A percentile compares a stretch with the other conserved stretches of the same genome.
These are phyloP conservation scores for Phytopythium kandeliae DNA, from an alignment of 352 stramenopile genomes.

Conservation along the genomic window DNA sequence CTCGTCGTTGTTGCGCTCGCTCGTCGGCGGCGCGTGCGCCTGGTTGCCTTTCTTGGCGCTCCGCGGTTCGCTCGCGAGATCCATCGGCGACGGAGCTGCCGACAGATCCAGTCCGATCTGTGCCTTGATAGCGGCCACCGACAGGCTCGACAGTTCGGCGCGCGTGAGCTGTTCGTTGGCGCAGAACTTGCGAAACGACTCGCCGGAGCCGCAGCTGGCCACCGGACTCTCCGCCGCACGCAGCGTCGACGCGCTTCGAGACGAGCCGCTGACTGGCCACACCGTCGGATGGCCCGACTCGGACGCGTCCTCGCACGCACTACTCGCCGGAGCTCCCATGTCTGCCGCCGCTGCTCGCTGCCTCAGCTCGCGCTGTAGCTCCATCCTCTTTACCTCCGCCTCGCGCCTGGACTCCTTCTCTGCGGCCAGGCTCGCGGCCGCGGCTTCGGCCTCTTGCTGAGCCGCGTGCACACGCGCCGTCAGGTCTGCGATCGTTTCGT, in stretches of 20 bases:
- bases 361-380: slow-evolving; percentile 40
- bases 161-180: slow-evolving; percentile 58
- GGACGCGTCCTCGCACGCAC: too few species aligned
- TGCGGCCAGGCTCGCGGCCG: slow-evolving; percentile 28
- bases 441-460: slow-evolving; percentile 50
- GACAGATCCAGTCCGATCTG: slow-evolving; percentile 62
- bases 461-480: slow-evolving; percentile 34
- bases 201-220: not conserved
- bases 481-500: slow-evolving; percentile 60
- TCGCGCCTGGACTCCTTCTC: slow-evolving; percentile 54
- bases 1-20: slow-evolving; percentile 40
- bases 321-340: too few species aligned
- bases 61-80: not conserved
- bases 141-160: slow-evolving; percentile 57
- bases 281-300: not conserved
- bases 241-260: not conserved
- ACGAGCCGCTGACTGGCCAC: not conserved
- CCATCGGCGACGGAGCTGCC: not conserved
- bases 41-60: slow-evolving; percentile 17
- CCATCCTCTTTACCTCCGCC: slow-evolving; percentile 52
- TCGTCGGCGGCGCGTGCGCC: slow-evolving; percentile 11
- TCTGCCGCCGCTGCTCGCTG: slow-evolving; percentile 13
- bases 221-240: slow-evolving; percentile 1
- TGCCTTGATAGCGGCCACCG: slow-evolving; percentile 66
- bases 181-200: slow-evolving; percentile 51